Conservation (phyloP, 2,329 filamentous ascomycete species). For the Xenoacremonium recifei region DNA sequence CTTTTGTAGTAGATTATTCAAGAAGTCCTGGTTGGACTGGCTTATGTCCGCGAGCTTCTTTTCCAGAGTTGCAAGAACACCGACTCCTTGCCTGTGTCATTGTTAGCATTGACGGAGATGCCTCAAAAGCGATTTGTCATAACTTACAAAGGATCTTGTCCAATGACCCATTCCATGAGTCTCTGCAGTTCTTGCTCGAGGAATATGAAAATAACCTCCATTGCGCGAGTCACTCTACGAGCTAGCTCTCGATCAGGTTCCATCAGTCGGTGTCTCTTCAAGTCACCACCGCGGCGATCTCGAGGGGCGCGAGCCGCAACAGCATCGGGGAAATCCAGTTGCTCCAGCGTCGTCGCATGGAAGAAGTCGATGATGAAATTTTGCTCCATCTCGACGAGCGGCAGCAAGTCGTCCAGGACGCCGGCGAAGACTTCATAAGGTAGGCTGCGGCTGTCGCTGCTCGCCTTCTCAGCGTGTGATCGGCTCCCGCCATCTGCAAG, state of each 20-base stretch:
- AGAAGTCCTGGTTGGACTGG: slow-evolving; percentile 90
- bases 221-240: slow-evolving; percentile 78
- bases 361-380: slow-evolving; percentile 98
- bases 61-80: slow-evolving; percentile 78
- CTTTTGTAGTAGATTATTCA: slow-evolving; percentile 76
- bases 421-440: slow-evolving; percentile 80
- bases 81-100: slow-evolving; percentile 77
- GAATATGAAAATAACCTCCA: slow-evolving; percentile 86
- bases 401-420: slow-evolving; percentile 77
- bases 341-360: slow-evolving; percentile 83
- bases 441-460: slow-evolving; percentile 63
- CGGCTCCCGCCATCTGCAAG: slow-evolving; percentile 58
- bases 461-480: slow-evolving; percentile 54
- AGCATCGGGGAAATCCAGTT: slow-evolving; percentile 78
- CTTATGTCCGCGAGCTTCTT: slow-evolving; percentile 75
- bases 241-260: slow-evolving; percentile 87
- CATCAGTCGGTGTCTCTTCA: slow-evolving; percentile 73
- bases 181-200: slow-evolving; percentile 75
- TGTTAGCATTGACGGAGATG: slow-evolving; percentile 11
- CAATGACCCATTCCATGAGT: slow-evolving; percentile 80
- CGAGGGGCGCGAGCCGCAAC: slow-evolving; percentile 66
- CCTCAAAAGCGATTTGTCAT: not conserved
- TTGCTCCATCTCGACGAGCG: slow-evolving; percentile 86
- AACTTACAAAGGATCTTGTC: slow-evolving; percentile 76
- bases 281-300: slow-evolving; percentile 68